Conservation (phyloP, 2,329 filamentous ascomycete genomes). For the Didymosphaeria variabile region DNA sequence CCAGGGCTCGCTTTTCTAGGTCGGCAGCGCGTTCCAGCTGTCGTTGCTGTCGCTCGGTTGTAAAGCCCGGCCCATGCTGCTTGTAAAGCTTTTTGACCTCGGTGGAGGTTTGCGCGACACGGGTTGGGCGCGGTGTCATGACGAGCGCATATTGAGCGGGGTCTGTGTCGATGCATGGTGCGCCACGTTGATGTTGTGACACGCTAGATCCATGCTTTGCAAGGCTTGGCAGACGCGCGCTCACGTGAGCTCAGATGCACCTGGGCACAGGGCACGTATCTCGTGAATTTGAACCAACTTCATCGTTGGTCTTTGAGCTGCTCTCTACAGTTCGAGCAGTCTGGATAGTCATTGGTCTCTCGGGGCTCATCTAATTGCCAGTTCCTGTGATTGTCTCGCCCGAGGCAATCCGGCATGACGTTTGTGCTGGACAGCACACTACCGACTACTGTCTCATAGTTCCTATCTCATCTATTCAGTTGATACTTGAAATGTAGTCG, state of each 20-base stretch:
- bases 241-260: slow-evolving; percentile 8
- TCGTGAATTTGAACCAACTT: too few relatives aligned
- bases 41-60: slow-evolving; percentile 38
- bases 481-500: neutral
- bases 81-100: slow-evolving; percentile 47
- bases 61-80: slow-evolving; percentile 32
- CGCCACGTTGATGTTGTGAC: slow-evolving; percentile 8
- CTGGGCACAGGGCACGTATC: neutral
- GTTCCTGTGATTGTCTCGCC: too few relatives aligned
- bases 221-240: slow-evolving; percentile 11
- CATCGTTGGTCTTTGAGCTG: too few relatives aligned
- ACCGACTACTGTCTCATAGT: neutral
- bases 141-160: slow-evolving; percentile 14
- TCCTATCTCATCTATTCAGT: neutral
- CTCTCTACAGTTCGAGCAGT: too few relatives aligned
- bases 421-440: neutral
- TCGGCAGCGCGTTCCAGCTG: slow-evolving; percentile 43
- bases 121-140: slow-evolving; percentile 37
- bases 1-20: slow-evolving; percentile 44
- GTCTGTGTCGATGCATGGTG: slow-evolving; percentile 1
- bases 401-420: too few relatives aligned
- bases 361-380: too few relatives aligned
- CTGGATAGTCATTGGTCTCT: too few relatives aligned
- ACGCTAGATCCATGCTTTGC: slow-evolving; percentile 1
- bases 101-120: slow-evolving; percentile 45